phyloP scores from a whole-genome alignment of 768 basidiomycete genomes.

The Pisolithus albus region DNA sequence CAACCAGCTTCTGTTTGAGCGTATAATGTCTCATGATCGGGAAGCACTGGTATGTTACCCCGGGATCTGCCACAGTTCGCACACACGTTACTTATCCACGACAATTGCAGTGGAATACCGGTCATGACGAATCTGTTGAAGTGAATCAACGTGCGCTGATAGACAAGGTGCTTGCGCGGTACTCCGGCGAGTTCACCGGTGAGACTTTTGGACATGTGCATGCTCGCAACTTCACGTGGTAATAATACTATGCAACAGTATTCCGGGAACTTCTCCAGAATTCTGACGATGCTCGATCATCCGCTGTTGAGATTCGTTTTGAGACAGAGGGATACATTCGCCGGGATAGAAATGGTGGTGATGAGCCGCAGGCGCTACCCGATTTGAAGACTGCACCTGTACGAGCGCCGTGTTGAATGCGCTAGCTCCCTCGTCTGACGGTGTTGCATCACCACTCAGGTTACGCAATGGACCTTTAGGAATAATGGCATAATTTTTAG shows the following conservation, averaged over 20 bases:
- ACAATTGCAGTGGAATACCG: slow-evolving; percentile 40
- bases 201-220: slow-evolving; percentile 3
- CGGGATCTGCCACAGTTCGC: neutral
- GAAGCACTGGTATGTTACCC: slow-evolving; percentile 17
- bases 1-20: too few relatives aligned
- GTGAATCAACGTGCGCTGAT: slow-evolving; percentile 96
- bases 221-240: neutral
- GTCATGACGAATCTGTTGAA: slow-evolving; percentile 76
- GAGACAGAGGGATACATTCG: slow-evolving; percentile 50
- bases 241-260: slow-evolving; percentile 28
- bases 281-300: slow-evolving; percentile 84
- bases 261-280: slow-evolving; percentile 90
- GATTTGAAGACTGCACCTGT: slow-evolving; percentile 61
- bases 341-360: slow-evolving; percentile 13
- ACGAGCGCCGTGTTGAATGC: slow-evolving; percentile 13
- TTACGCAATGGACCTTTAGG: slow-evolving; percentile 76
- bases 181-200: slow-evolving; percentile 91
- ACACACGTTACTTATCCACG: neutral
- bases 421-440: neutral
- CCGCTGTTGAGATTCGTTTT: slow-evolving; percentile 71
- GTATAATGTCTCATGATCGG: slow-evolving; percentile 24
- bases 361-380: slow-evolving; percentile 33
- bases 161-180: slow-evolving; percentile 93
- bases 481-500: slow-evolving; percentile 85
- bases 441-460: slow-evolving; percentile 33